Evolutionary conservation across 2,329 filamentous ascomycete species (phyloP), one percentile per base, ranked within the genome.

Genomic region (Thielaviopsis punctulata): DNA sequence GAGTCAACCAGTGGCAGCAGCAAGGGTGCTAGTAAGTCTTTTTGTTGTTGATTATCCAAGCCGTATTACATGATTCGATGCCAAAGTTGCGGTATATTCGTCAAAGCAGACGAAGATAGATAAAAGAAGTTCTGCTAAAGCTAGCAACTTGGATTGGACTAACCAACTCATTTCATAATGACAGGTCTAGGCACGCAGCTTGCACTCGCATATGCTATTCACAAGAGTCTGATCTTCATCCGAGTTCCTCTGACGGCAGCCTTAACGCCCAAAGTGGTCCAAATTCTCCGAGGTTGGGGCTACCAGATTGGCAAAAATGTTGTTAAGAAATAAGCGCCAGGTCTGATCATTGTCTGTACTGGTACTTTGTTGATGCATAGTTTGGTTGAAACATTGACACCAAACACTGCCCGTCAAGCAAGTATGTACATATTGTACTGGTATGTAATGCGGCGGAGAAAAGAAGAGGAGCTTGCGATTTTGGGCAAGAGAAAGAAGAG

Each of bases 181-280:
- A 24, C 57, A 82, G 78, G 78, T 59, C 65, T 82, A 30, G 77
- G 73, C 49, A 96, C 92, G 8, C 88, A 95, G 63, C 71, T 98
- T 25, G 88, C 86, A 15, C 75, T 98, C 48, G 92, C 92, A 12
- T 98, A 98, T 63, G 90, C 90, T 24, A 86, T 98, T 54, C 92
- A 98, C 73, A 98, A 98, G 70, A 93, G 85, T 60, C 87, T 96
- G 66, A 95, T 98, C 61, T 95, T 98, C 66, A 66, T 96, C 58
- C 79, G 92, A n/a, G 87, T 98, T 9, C 92, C 92, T 8, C 69
- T 96, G 57, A 92, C 92, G 1, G 88, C 86, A 12, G 90, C 88
- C 2, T 74, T 96, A 30, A 88, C 86, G 8, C 92, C 92, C 1
- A 95, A 93, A 67, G 82, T 96, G n/a, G 92, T 95, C 61, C 93